Evolutionary conservation across 371 early-diverging fungal species (phyloP).

Genomic region (Mortierella sp.): DNA sequence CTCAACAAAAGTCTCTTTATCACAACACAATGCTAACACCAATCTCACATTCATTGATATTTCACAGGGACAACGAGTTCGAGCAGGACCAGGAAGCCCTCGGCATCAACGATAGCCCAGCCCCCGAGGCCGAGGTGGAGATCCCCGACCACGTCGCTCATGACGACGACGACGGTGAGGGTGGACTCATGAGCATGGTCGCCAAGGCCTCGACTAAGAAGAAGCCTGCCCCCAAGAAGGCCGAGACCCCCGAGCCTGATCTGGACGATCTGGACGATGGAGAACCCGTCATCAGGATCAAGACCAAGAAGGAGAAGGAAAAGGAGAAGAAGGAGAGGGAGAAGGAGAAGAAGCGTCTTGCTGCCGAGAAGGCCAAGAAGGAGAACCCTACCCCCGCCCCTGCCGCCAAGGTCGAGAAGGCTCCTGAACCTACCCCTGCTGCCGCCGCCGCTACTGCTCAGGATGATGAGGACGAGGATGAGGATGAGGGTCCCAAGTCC

Average conservation of each 20-base stretch:
- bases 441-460: conserved; percentile 45
- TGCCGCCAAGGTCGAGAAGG: conserved; percentile 39
- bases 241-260: conserved; percentile 23
- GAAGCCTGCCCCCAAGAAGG: conserved; percentile 58
- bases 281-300: conserved; percentile 61
- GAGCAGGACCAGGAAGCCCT: conserved; percentile 57
- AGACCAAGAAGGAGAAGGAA: conserved; percentile 74
- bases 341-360: conserved; percentile 63
- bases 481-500: conserved; percentile 53
- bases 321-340: conserved; percentile 67
- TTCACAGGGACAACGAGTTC: conserved; percentile 46
- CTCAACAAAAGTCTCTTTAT: not conserved
- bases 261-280: conserved; percentile 25
- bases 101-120: conserved; percentile 27
- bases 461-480: conserved; percentile 57
- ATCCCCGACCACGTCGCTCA: conserved; percentile 45
- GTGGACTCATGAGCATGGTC: conserved; percentile 54
- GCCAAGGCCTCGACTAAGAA: conserved; percentile 62
- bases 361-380: conserved; percentile 52
- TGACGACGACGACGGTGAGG: conserved; percentile 52
- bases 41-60: too few relatives aligned
- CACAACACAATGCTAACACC: too few relatives aligned
- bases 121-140: conserved; percentile 37
- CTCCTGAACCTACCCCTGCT: conserved; percentile 53
- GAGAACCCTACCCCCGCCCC: conserved; percentile 42